These are phyloP conservation scores for Aspergillus viridinutans DNA, from an alignment of 2,329 filamentous ascomycete genomes.

Conservation along the genomic window DNA sequence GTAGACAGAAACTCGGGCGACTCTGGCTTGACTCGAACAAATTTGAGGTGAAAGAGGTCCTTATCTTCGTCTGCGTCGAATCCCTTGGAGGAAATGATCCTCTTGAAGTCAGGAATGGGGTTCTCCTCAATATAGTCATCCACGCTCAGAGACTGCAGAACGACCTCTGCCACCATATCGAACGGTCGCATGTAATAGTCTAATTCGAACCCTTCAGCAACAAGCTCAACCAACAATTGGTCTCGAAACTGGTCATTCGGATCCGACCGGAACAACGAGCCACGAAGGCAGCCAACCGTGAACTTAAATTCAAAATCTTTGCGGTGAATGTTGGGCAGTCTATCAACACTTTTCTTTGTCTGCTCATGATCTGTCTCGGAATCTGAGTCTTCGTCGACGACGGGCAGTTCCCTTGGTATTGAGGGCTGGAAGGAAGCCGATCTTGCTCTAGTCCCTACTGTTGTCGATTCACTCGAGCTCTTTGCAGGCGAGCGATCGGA, in stretches of 20 bases:
- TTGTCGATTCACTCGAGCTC: constrained; percentile 28
- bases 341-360: constrained; percentile 35
- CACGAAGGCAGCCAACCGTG: constrained; percentile 87
- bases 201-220: constrained; percentile 83
- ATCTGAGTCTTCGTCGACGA: constrained; percentile 65
- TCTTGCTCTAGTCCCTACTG: constrained; percentile 44
- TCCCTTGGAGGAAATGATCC: constrained; percentile 90
- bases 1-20: constrained; percentile 91
- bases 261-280: constrained; percentile 85
- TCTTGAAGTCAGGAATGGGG: constrained; percentile 85
- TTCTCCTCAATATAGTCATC: constrained; percentile 93
- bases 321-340: constrained; percentile 72
- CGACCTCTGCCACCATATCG: constrained; percentile 90
- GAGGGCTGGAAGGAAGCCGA: constrained; percentile 73
- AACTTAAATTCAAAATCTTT: constrained; percentile 96
- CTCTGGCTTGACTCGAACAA: constrained; percentile 79
- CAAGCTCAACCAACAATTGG: constrained; percentile 78
- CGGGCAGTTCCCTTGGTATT: constrained; percentile 67
- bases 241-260: constrained; percentile 72
- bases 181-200: constrained; percentile 84
- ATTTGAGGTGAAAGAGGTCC: constrained; percentile 82
- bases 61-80: constrained; percentile 65
- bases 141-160: constrained; percentile 78
- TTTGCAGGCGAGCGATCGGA: constrained; percentile 27
- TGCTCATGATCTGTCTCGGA: constrained; percentile 62